phyloP scores from a whole-genome alignment of 23 red algal species.

The Gracilaria domingensis region DNA sequence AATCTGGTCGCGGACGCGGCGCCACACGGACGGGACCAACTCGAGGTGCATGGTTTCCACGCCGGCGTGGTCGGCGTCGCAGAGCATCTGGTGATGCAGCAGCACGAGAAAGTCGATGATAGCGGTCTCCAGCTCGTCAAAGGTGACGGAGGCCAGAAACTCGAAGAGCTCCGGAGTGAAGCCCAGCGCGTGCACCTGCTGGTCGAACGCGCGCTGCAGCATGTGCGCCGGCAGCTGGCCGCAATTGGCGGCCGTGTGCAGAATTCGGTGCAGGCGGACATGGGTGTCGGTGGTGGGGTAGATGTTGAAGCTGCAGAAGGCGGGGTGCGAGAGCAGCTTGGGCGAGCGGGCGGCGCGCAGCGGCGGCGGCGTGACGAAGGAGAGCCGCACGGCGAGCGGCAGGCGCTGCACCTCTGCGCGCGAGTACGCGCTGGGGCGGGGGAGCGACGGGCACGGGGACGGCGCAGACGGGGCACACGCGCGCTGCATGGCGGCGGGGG shows the following conservation, averaged over 20 bases:
- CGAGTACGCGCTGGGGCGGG: conserved; percentile 22
- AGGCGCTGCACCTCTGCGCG: conserved; percentile 20
- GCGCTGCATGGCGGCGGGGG: no score
- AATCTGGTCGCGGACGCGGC: conserved; percentile 11
- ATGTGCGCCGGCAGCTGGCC: neutral
- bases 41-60: conserved; percentile 29
- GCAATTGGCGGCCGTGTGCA: conserved; percentile 13
- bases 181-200: conserved; percentile 11
- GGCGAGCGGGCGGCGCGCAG: neutral
- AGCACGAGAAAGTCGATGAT: conserved; percentile 60
- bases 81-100: conserved; percentile 42
- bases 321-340: neutral
- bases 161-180: conserved; percentile 46
- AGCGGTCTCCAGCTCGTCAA: conserved; percentile 35
- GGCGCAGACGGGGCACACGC: neutral
- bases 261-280: conserved; percentile 13
- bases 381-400: neutral
- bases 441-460: no score
- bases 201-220: neutral
- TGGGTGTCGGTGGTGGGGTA: conserved; percentile 46
- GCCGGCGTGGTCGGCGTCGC: conserved; percentile 28
- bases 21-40: conserved; percentile 35
- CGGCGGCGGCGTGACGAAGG: conserved; percentile 14
- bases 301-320: conserved; percentile 53
- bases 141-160: conserved; percentile 42